Evolutionary conservation across 2,329 filamentous ascomycete genomes (phyloP), one percentile per base, ranked within the genome.

Genomic region (Arthrobotrys sphaeroides): DNA sequence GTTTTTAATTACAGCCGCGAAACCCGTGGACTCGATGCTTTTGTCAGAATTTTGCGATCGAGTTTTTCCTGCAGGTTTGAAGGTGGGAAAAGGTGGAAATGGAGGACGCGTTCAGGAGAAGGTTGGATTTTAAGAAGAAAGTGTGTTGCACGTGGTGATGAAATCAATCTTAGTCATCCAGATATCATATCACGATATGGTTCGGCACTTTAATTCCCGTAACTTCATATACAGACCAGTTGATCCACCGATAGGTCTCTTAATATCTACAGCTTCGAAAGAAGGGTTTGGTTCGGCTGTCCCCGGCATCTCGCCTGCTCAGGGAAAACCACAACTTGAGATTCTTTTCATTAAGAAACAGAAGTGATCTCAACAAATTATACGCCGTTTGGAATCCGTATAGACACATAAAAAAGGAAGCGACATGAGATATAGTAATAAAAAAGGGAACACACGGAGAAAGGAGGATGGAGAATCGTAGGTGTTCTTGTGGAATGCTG

Each of bases 321-420:
- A 61, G 40, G 36, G 45, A 60, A 53, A 47, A 47, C 64, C 47
- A 53, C 13, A 61, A 40, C 55, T 74, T 67, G 70, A 74, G 62
- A 68, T 74, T 74, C 42, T 64, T 61, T 55, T 69, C 57, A 57
- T 69, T 69, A 75, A 69, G 64, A 75, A 69, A 69, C 38, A 57
- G 64, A 75, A 51, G 42, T 75, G 53, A 69, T 65, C 43, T 67
- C 69, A 73, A 67, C 45, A 69, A 75, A 75, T 69, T 67, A 67
- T 75, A 75, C 72, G 72, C 72, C 72, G 72, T 75, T 53, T 69
- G 57, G 64, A 75, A 75, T 69, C 72, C 72, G 64, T 75, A 75
- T 75, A 75, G 64, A 75, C 72, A 75, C 72, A 75, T 69, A 45
- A 69, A 65, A n/a, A 74, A 67, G 51, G 51, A 55, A 62, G 57